phyloP scores from a whole-genome alignment of 169 alveolate species.

The Miamiensis avidus region DNA sequence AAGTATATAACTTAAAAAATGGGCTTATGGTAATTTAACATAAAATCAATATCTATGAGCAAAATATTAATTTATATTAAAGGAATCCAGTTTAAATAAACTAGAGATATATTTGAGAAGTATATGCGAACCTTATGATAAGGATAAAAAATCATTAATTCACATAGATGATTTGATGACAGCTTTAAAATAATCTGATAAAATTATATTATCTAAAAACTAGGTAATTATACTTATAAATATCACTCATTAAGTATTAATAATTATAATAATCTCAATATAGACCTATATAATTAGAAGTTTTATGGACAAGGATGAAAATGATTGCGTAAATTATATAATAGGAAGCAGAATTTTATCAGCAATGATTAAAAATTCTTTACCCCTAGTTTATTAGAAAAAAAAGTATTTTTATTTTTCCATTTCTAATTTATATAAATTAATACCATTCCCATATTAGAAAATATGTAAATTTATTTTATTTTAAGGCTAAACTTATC shows the following conservation, averaged over 20 bases:
- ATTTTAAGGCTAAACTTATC: conserved; percentile 3
- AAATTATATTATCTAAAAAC: conserved; percentile 20
- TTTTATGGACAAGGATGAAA: conserved; percentile 24
- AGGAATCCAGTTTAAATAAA: conserved; percentile 6
- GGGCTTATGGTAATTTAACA: conserved; percentile 22
- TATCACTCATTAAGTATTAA: neutral
- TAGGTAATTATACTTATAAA: neutral
- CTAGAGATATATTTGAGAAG: conserved; percentile 15
- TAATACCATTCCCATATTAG: no score
- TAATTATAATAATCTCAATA: neutral
- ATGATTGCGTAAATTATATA: conserved; percentile 1
- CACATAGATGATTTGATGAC: conserved; percentile 25
- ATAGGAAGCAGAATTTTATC: conserved; percentile 18
- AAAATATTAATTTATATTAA: no score
- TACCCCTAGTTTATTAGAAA: conserved; percentile 18
- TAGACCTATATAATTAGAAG: conserved; percentile 23
- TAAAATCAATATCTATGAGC: no score
- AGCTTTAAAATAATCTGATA: conserved; percentile 6
- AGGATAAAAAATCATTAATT: neutral
- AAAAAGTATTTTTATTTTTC: conserved; percentile 6
- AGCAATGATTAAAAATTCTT: conserved; percentile 20
- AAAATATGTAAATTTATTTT: neutral
- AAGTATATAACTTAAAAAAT: conserved; percentile 7
- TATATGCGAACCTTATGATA: conserved; percentile 6
- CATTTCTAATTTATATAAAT: neutral